phyloP scores from a whole-genome alignment of 768 basidiomycete species.

The Xerocomellus dryophilus region DNA sequence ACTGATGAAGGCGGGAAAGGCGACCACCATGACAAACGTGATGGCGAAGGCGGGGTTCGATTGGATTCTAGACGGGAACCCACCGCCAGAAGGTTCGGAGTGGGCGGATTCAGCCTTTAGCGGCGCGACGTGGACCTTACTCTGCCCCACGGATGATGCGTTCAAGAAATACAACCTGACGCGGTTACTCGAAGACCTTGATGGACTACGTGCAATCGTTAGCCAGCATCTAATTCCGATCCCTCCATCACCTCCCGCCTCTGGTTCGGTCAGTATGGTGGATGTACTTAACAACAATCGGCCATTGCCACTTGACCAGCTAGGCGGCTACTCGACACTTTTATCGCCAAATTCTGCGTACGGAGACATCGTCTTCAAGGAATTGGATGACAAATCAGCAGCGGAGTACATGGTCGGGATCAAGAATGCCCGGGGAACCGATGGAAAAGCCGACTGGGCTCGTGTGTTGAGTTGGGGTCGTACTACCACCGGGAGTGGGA shows the following conservation, averaged over 20 bases:
- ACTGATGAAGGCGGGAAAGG: slow-evolving; percentile 84
- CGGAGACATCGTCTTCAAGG: slow-evolving; percentile 81
- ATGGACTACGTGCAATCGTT: slow-evolving; percentile 57
- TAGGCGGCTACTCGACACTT: slow-evolving; percentile 73
- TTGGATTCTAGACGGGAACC: slow-evolving; percentile 86
- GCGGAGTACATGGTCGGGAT: slow-evolving; percentile 61
- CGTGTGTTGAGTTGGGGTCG: slow-evolving; percentile 72
- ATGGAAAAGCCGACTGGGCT: slow-evolving; percentile 61
- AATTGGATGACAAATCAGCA: slow-evolving; percentile 40
- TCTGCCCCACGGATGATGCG: slow-evolving; percentile 90
- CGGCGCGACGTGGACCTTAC: slow-evolving; percentile 74
- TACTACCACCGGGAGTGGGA: slow-evolving; percentile 65
- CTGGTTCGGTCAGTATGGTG: slow-evolving; percentile 26
- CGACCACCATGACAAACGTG: slow-evolving; percentile 82
- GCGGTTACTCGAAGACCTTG: slow-evolving; percentile 54
- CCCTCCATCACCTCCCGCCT: slow-evolving; percentile 20
- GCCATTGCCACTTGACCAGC: slow-evolving; percentile 70
- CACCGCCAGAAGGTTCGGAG: slow-evolving; percentile 65
- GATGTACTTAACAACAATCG: slow-evolving; percentile 58
- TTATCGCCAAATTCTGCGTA: slow-evolving; percentile 64
- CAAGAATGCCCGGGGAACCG: slow-evolving; percentile 67
- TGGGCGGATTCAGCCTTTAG: slow-evolving; percentile 55
- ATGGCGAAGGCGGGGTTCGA: slow-evolving; percentile 82
- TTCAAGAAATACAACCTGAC: slow-evolving; percentile 88
- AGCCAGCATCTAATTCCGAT: slow-evolving; percentile 73